Evolutionary conservation across 2,329 filamentous ascomycete genomes (phyloP).

Genomic region (Fusarium buxicola): DNA sequence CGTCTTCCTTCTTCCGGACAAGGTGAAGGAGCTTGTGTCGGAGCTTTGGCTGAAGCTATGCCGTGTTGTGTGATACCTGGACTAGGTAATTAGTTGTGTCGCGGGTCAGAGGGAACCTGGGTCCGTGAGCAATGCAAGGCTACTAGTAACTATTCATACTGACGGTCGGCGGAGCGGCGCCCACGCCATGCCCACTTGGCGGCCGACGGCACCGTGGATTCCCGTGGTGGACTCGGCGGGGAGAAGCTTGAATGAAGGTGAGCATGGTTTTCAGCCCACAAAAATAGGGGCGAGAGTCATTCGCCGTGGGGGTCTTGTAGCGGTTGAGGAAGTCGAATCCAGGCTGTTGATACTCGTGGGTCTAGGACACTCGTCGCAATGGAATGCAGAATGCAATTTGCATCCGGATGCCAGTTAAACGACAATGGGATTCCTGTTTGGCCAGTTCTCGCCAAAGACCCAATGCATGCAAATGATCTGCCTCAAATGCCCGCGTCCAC

Average conservation of each 20-base stretch:
- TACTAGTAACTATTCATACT: not conserved
- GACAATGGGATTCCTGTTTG: slow-evolving; percentile 2
- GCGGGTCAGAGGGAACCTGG: slow-evolving; percentile 5
- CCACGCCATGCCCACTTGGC: slow-evolving; percentile 37
- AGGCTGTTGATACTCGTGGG: not conserved
- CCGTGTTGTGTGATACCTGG: not conserved
- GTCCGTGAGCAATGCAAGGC: slow-evolving; percentile 1
- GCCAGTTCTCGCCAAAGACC: not conserved
- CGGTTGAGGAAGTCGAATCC: too few species aligned
- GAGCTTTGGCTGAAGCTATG: slow-evolving; percentile 10
- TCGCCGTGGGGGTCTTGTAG: slow-evolving; percentile 7
- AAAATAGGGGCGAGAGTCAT: slow-evolving; percentile 22
- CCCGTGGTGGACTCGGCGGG: slow-evolving; percentile 27
- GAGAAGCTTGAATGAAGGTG: slow-evolving; percentile 22
- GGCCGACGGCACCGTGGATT: slow-evolving; percentile 33
- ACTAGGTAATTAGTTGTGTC: not conserved
- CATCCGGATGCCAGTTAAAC: not conserved
- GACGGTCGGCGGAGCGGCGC: slow-evolving; percentile 23
- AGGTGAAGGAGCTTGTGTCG: not conserved
- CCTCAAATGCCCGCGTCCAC: not conserved
- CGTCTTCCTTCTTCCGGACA: not conserved
- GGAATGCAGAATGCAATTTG: slow-evolving; percentile 1
- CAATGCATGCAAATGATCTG: not conserved
- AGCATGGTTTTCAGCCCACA: slow-evolving; percentile 35
- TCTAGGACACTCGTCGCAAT: not conserved